Base-by-base conservation (phyloP, 495 filamentous ascomycete species). In the Aspergillus homomorphus region DNA sequence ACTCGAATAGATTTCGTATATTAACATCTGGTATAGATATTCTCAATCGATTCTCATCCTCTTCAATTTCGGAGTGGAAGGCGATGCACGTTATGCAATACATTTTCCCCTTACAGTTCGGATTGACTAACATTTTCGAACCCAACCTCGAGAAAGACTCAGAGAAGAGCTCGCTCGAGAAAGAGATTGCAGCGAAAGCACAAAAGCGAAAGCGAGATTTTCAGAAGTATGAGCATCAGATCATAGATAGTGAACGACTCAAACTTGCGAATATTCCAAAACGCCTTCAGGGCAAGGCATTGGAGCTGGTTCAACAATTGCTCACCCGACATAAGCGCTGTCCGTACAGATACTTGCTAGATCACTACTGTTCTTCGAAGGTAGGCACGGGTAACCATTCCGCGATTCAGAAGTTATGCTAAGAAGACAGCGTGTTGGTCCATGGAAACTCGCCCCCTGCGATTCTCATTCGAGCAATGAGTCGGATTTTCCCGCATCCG, bases 91-190 rank as follows among this genome's bases (percentile, higher is more conserved):
- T 97, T 23, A 83, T 96, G 83, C 91, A 90, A 73, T 93, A 98
- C 69, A 85, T 98, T 1, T 98, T 98, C 61, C 94, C 94, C 28
- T 80, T 88, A 19, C 91, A 98, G 68, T 97, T 96, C 66, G 84
- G 84, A 3, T 75, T 98, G 14, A 89, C 93, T 62, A 98, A 96
- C 73, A 90, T 88, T n/a, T 97, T 98, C 63, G 89, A 38, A 9
- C 33, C 33, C 15, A 12, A 38, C 33, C 33, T 12, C 4, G 33
- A 38, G 33, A 90, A 51, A 78, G 80, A 28, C 85, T 92, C 62
- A 92, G 90, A 61, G 89, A 93, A 92, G 62, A 89, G 87, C 2
- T 69, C 89, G 6, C 82, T 93, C 23, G 94, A 97, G 66, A 79
- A 89, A 24, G 93, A 97, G 61, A 96, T 97, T 46, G 61, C 33